These are phyloP conservation scores for Sporobolomyces pararoseus DNA, from an alignment of 768 basidiomycete genomes.

Conservation along the genomic window DNA sequence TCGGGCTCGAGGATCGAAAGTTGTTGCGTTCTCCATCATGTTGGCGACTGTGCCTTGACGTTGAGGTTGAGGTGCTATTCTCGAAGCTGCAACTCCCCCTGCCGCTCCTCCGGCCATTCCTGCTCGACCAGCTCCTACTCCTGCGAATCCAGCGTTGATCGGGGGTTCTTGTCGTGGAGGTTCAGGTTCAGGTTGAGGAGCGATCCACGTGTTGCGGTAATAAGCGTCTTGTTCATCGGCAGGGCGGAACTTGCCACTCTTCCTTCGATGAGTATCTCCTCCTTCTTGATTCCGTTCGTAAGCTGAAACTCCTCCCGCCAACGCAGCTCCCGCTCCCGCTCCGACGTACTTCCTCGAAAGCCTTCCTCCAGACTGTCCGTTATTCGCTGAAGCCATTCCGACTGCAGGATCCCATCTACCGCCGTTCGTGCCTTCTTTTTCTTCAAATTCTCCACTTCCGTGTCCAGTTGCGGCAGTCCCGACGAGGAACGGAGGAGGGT, in stretches of 20 bases:
- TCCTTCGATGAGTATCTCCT: not conserved
- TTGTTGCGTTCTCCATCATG: slow-evolving; percentile 3
- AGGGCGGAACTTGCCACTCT: slow-evolving; percentile 6
- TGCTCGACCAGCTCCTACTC: slow-evolving; percentile 13
- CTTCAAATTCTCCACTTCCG: slow-evolving; percentile 12
- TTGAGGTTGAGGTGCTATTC: not conserved
- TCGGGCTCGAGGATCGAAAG: slow-evolving; percentile 21
- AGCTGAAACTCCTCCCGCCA: slow-evolving; percentile 7
- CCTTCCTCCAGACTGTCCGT: not conserved
- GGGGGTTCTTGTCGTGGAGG: not conserved
- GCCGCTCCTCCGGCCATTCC: not conserved
- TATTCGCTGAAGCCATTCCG: not conserved
- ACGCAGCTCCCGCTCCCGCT: slow-evolving; percentile 1
- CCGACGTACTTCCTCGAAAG: slow-evolving; percentile 5
- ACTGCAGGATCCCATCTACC: not conserved
- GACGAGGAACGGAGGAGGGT: slow-evolving; percentile 9
- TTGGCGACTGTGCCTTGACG: slow-evolving; percentile 9
- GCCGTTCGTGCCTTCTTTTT: slow-evolving; percentile 4
- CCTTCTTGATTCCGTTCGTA: slow-evolving; percentile 5
- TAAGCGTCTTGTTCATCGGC: slow-evolving; percentile 34
- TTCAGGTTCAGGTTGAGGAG: not conserved
- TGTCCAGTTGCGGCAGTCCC: not conserved
- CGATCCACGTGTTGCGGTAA: slow-evolving; percentile 17
- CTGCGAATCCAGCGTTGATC: slow-evolving; percentile 5
- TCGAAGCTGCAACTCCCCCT: not conserved